These are phyloP conservation scores for Seminavis robusta DNA, from an alignment of 108 stramenopile species.

Conservation along the genomic window DNA sequence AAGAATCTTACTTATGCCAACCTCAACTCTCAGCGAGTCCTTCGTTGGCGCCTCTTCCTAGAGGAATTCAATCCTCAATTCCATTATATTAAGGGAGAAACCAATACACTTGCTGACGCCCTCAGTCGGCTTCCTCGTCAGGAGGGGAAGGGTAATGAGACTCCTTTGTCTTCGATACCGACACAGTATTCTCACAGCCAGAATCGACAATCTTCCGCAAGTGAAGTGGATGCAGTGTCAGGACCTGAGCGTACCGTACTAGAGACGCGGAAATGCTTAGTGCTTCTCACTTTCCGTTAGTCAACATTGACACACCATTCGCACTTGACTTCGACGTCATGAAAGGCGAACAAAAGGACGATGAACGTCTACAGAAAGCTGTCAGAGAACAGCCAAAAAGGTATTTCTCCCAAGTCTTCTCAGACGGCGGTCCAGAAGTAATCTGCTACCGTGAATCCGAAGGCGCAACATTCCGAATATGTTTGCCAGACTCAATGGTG, in stretches of 20 bases:
- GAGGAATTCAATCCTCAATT: conserved; percentile 32
- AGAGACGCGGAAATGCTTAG: too few relatives aligned
- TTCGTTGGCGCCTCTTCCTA: conserved; percentile 29
- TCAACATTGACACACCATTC: too few relatives aligned
- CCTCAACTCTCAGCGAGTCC: conserved; percentile 34
- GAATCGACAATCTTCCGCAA: too few relatives aligned
- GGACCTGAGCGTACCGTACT: too few relatives aligned
- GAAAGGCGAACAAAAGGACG: conserved; percentile 30
- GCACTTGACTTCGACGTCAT: too few relatives aligned
- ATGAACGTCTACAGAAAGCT: too few relatives aligned
- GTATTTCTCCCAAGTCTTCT: not conserved
- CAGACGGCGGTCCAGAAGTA: not conserved
- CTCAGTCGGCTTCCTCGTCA: conserved; percentile 3
- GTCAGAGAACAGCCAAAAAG: too few relatives aligned
- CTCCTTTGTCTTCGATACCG: conserved; percentile 32
- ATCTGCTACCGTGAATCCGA: not conserved
- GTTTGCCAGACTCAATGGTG: not conserved
- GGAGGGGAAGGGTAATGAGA: conserved; percentile 41
- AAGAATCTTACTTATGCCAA: conserved; percentile 25
- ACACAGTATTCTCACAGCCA: conserved; percentile 20
- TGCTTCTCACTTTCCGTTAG: too few relatives aligned
- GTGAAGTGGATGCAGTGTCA: too few relatives aligned
- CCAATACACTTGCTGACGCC: conserved; percentile 16
- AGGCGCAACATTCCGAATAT: too few relatives aligned
- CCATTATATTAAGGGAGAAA: conserved; percentile 10